Base-by-base conservation (phyloP, 2,329 filamentous ascomycete genomes). In the Xylariaceae sp. region DNA sequence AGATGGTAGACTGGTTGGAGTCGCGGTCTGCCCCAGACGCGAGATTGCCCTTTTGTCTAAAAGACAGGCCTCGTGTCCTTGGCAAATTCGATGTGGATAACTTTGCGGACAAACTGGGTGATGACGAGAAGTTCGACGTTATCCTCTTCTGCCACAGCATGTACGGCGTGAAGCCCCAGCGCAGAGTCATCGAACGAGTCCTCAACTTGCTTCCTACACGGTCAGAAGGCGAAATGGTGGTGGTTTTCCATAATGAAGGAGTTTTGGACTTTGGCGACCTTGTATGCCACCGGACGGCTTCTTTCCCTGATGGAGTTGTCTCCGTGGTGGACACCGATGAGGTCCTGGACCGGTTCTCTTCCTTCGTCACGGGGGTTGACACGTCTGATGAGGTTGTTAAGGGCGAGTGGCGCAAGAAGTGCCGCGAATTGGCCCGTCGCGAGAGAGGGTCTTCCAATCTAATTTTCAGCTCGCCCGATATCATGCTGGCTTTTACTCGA, bases 61-160 rank as follows among this genome's bases (percentile, higher is more conserved):
- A 76, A 60, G 67, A 48, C n/a, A 60, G 67, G 13, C 70, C 77
- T 2, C 58, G 72, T 4, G 77, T 84, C 61, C 68, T 67, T 65
- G 73, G 53, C 65, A 49, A 56, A 8, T 83, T 84, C 64, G 61
- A 10, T 60, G 57, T 69, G n/a, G 58, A 75, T 5, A 30, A 30
- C 23, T 30, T 30, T 6, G 64, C 61, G 48, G 64, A 69, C 23
- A 64, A n/a, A 51, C 44, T 13, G 11, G 2, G 6, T 8, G 17
- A 53, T 0, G 64, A 72, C 37, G 68, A 75, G 18, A 77, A 73
- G 60, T 87, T 78, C 65, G 78, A 87, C 62, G 10, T 86, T 47
- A 68, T 87, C 15, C 66, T 88, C 3, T 84, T 87, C 70, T 87
- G 83, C 64, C 83, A 87, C 68, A 85, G 84, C 72, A 79, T 87